Conservation (phyloP, 306 rosid species). For the Macrotyloma uniflorum region DNA sequence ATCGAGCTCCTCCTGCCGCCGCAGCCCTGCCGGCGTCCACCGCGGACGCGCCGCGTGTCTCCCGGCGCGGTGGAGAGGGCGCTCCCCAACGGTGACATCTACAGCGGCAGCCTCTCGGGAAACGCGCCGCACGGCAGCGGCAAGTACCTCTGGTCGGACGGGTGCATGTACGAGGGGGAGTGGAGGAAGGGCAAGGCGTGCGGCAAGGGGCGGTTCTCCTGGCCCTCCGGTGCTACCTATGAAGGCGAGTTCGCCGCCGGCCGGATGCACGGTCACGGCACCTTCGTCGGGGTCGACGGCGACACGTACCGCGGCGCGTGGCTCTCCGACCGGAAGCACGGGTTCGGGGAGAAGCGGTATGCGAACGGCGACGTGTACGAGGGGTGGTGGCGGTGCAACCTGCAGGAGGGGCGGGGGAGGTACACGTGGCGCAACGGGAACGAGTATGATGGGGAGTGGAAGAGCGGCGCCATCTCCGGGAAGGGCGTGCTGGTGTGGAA, state of each 20-base stretch:
- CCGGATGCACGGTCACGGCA: slow-evolving; percentile 46
- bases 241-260: slow-evolving; percentile 52
- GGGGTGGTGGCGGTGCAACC: slow-evolving; percentile 53
- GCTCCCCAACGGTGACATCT: slow-evolving; percentile 50
- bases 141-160: slow-evolving; percentile 56
- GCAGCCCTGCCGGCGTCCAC: slow-evolving; percentile 36
- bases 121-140: slow-evolving; percentile 52
- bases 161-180: slow-evolving; percentile 59
- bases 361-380: slow-evolving; percentile 56
- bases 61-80: slow-evolving; percentile 35
- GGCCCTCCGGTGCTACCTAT: slow-evolving; percentile 60
- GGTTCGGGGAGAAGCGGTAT: slow-evolving; percentile 48
- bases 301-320: slow-evolving; percentile 46
- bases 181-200: slow-evolving; percentile 51
- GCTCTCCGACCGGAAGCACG: slow-evolving; percentile 50
- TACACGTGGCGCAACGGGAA: slow-evolving; percentile 59
- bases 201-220: slow-evolving; percentile 51
- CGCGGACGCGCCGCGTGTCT: slow-evolving; percentile 25
- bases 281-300: slow-evolving; percentile 48
- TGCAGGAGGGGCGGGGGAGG: slow-evolving; percentile 58
- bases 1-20: slow-evolving; percentile 39
- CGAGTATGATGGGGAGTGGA: slow-evolving; percentile 58
- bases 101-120: slow-evolving; percentile 43
- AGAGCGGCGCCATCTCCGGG: slow-evolving; percentile 44
- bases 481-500: slow-evolving; percentile 49